Evolutionary conservation across 805 yeast species (phyloP).

Genomic region (Spathaspora boniae): DNA sequence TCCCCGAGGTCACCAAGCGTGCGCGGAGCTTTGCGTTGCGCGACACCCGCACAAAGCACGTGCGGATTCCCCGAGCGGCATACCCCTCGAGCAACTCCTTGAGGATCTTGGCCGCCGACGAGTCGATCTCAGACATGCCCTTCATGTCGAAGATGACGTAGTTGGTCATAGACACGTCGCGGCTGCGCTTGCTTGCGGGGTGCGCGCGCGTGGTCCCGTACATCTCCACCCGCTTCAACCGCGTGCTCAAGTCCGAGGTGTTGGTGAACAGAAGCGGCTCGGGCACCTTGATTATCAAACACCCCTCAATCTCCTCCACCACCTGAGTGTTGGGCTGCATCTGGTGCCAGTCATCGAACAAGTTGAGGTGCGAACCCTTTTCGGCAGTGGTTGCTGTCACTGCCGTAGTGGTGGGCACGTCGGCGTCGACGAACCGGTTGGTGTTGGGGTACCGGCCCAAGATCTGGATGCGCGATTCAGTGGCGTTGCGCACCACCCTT

Average conservation of each 20-base stretch:
- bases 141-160: constrained; percentile 39
- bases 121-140: constrained; percentile 41
- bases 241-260: constrained; percentile 33
- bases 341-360: constrained; percentile 33
- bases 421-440: constrained; percentile 40
- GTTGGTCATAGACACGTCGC: constrained; percentile 37
- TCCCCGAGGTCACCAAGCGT: constrained; percentile 29
- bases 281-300: constrained; percentile 40
- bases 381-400: constrained; percentile 4
- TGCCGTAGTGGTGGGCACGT: constrained; percentile 16
- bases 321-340: constrained; percentile 33
- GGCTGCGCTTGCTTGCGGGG: constrained; percentile 36
- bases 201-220: constrained; percentile 43
- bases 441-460: constrained; percentile 42
- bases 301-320: constrained; percentile 43
- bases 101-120: constrained; percentile 39
- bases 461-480: constrained; percentile 42
- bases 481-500: constrained; percentile 51
- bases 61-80: constrained; percentile 25
- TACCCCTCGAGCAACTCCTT: constrained; percentile 27
- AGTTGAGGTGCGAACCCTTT: constrained; percentile 20
- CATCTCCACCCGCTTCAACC: constrained; percentile 39
- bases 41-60: constrained; percentile 35
- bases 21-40: constrained; percentile 22
- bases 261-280: constrained; percentile 44